These are phyloP conservation scores for Lachnellula willkommii DNA, from an alignment of 2,329 filamentous ascomycete species.

Conservation along the genomic window DNA sequence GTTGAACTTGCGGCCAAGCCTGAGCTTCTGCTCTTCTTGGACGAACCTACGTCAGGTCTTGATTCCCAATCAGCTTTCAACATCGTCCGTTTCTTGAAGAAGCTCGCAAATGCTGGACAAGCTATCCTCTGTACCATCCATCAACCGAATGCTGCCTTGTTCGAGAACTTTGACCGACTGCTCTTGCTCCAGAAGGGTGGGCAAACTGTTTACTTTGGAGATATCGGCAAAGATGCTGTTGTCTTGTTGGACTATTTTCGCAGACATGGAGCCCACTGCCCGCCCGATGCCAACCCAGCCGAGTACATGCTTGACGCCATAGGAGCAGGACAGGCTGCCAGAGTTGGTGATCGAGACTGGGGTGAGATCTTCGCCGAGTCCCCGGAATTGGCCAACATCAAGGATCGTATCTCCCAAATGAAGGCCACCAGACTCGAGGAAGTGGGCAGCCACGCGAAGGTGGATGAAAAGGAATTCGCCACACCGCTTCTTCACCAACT, in stretches of 20 bases:
- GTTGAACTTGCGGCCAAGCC: slow-evolving; percentile 56
- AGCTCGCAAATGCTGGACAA: slow-evolving; percentile 56
- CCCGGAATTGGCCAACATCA: slow-evolving; percentile 50
- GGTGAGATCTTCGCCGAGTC: slow-evolving; percentile 56
- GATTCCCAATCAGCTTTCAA: slow-evolving; percentile 56
- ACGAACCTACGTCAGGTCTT: slow-evolving; percentile 55
- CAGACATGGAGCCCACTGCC: slow-evolving; percentile 45
- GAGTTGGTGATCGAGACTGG: slow-evolving; percentile 61
- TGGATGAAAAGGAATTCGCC: slow-evolving; percentile 69
- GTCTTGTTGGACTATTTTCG: slow-evolving; percentile 46
- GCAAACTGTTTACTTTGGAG: slow-evolving; percentile 61
- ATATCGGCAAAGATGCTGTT: slow-evolving; percentile 58
- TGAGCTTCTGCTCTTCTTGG: slow-evolving; percentile 53
- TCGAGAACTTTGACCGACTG: slow-evolving; percentile 64
- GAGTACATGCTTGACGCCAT: slow-evolving; percentile 58
- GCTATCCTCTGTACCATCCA: slow-evolving; percentile 68
- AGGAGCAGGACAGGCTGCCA: slow-evolving; percentile 54
- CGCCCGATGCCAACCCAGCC: slow-evolving; percentile 48
- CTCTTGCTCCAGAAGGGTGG: slow-evolving; percentile 59
- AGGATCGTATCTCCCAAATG: slow-evolving; percentile 50
- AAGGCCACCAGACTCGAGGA: slow-evolving; percentile 46
- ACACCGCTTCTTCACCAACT: slow-evolving; percentile 76
- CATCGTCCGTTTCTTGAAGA: slow-evolving; percentile 54
- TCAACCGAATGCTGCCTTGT: slow-evolving; percentile 63
- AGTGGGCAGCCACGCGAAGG: slow-evolving; percentile 33